Evolutionary conservation across 2,329 filamentous ascomycete species (phyloP).

Genomic region (Penicillium concentricum): DNA sequence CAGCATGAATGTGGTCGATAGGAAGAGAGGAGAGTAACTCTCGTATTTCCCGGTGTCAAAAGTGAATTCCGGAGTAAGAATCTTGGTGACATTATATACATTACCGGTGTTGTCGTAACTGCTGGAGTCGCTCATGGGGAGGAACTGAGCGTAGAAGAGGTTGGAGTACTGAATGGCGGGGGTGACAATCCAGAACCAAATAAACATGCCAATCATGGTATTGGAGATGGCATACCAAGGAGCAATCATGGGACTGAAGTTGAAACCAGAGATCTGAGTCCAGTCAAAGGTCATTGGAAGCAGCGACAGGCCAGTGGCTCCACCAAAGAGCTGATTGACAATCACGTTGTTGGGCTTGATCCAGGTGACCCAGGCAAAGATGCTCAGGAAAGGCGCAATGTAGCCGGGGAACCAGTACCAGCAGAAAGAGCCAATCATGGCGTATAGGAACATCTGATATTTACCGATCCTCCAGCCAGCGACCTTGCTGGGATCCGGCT

Average conservation of each 20-base stretch:
- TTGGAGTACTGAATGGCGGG: slow-evolving; percentile 64
- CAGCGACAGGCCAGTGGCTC: slow-evolving; percentile 18
- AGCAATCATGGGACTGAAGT: slow-evolving; percentile 66
- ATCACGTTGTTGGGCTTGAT: slow-evolving; percentile 66
- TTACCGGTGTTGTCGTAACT: slow-evolving; percentile 71
- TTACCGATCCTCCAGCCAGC: slow-evolving; percentile 65
- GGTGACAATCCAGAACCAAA: slow-evolving; percentile 63
- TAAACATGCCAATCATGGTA: slow-evolving; percentile 64
- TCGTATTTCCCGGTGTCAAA: slow-evolving; percentile 65
- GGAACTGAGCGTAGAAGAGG: slow-evolving; percentile 62
- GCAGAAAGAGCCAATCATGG: slow-evolving; percentile 58
- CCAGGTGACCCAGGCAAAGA: slow-evolving; percentile 72
- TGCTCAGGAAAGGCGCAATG: slow-evolving; percentile 66
- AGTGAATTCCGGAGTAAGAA: slow-evolving; percentile 62
- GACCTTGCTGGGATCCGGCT: slow-evolving; percentile 56
- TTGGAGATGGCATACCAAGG: slow-evolving; percentile 75
- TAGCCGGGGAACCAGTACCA: slow-evolving; percentile 72
- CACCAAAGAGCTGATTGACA: slow-evolving; percentile 58
- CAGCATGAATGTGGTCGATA: slow-evolving; percentile 70
- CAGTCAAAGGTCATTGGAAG: slow-evolving; percentile 61
- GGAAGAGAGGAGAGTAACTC: slow-evolving; percentile 59
- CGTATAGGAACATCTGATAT: slow-evolving; percentile 62
- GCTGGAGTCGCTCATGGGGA: slow-evolving; percentile 68
- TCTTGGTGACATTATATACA: slow-evolving; percentile 62
- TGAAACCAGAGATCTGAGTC: slow-evolving; percentile 68